phyloP scores from a whole-genome alignment of 2,329 filamentous ascomycete species.

The Albophoma yamanashiensis region DNA sequence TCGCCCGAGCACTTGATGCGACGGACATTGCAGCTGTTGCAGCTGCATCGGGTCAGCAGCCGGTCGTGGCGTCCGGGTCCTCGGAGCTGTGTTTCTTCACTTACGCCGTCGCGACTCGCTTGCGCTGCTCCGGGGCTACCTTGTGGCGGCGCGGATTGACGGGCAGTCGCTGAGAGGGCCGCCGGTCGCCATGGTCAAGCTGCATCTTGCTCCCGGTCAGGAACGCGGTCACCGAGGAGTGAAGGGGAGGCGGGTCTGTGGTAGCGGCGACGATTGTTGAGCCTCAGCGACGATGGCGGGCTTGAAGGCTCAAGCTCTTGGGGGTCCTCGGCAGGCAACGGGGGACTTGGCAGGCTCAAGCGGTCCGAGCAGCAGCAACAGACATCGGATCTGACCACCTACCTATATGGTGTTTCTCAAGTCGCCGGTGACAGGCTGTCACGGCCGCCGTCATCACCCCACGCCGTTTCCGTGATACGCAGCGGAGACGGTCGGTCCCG shows the following conservation, averaged over 20 bases:
- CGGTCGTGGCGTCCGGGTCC: neutral
- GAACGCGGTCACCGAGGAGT: neutral
- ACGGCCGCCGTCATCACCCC: neutral
- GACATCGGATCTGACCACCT: neutral
- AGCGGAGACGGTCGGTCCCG: neutral
- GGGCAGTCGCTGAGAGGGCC: constrained; percentile 28
- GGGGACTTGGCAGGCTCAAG: neutral
- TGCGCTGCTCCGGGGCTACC: constrained; percentile 34
- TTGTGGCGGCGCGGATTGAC: constrained; percentile 39
- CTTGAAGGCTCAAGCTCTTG: neutral
- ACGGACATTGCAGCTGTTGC: constrained; percentile 41
- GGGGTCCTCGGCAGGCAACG: neutral
- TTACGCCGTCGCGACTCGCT: constrained; percentile 38
- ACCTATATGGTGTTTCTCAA: constrained; percentile 1
- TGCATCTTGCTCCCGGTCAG: constrained; percentile 10
- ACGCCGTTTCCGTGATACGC: neutral
- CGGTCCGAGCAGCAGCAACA: neutral
- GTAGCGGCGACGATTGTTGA: neutral
- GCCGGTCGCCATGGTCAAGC: constrained; percentile 13
- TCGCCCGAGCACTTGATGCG: constrained; percentile 42
- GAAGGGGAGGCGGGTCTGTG: neutral
- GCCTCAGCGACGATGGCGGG: neutral
- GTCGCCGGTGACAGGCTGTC: constrained; percentile 1
- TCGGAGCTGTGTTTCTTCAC: constrained; percentile 1
- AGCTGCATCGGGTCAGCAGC: constrained; percentile 19